phyloP scores from a whole-genome alignment of 2,329 filamentous ascomycete genomes.

The Pyrenophora graminea region DNA sequence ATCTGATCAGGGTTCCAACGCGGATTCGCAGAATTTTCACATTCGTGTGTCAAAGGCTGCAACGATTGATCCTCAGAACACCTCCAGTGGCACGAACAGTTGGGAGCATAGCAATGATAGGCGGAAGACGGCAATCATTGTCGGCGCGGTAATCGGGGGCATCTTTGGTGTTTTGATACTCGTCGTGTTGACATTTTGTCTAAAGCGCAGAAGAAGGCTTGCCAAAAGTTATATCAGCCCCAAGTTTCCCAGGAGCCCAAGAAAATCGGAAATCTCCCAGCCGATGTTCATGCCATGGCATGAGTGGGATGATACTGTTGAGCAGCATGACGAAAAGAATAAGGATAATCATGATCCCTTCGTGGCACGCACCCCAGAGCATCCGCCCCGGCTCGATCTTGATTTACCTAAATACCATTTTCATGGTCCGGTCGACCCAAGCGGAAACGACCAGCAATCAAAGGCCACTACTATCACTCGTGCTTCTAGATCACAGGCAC shows the following conservation, averaged over 20 bases:
- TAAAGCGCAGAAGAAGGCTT: conserved; percentile 30
- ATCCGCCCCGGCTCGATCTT: conserved; percentile 47
- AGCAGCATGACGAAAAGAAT: conserved; percentile 47
- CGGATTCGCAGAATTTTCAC: conserved; percentile 52
- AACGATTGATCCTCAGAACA: too few species aligned
- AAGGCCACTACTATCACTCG: too few species aligned
- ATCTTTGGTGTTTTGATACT: conserved; percentile 36
- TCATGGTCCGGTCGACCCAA: too few species aligned
- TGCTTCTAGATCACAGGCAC: too few species aligned
- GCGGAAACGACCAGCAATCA: too few species aligned
- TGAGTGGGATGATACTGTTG: conserved; percentile 18
- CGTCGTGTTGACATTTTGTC: conserved; percentile 22
- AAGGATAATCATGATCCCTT: conserved; percentile 25
- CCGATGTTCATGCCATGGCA: conserved; percentile 45
- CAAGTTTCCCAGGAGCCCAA: conserved; percentile 27
- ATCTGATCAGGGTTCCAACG: conserved; percentile 28
- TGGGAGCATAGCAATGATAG: conserved; percentile 2
- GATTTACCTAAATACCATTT: conserved; percentile 8
- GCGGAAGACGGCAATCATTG: conserved; percentile 28
- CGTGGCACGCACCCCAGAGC: conserved; percentile 31
- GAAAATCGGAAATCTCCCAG: conserved; percentile 47
- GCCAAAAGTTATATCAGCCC: conserved; percentile 26
- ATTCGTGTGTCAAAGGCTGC: conserved; percentile 38
- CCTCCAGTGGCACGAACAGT: not conserved
- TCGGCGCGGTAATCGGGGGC: conserved; percentile 40